phyloP scores from a whole-genome alignment of 305 asterid species.

The Petunia hybrid region DNA sequence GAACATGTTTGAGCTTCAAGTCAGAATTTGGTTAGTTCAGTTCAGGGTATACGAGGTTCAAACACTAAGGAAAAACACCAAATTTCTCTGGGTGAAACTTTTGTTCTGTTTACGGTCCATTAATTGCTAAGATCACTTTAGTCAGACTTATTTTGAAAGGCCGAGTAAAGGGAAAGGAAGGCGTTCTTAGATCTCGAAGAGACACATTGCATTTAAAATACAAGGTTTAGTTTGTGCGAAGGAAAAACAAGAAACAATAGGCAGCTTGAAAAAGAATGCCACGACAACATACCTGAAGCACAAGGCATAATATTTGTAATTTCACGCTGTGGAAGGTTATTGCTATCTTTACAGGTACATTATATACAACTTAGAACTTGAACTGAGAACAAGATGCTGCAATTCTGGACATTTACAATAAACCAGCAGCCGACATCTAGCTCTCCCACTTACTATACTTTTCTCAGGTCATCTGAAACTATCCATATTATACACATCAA shows the following conservation, averaged over 20 bases:
- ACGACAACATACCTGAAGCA: not conserved
- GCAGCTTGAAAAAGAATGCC: not conserved
- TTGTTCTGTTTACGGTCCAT: too few relatives aligned
- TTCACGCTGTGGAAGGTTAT: not conserved
- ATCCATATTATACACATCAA: slow-evolving; percentile 31
- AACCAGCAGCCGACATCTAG: slow-evolving; percentile 19
- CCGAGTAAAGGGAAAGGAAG: too few relatives aligned
- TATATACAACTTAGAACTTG: not conserved
- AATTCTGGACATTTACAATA: not conserved
- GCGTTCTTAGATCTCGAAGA: too few relatives aligned
- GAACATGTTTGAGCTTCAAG: too few relatives aligned
- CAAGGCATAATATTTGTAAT: not conserved
- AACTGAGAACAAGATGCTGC: slow-evolving; percentile 27
- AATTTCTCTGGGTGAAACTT: too few relatives aligned
- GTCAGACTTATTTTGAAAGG: too few relatives aligned
- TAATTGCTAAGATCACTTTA: too few relatives aligned
- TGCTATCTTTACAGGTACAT: not conserved
- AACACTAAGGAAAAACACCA: too few relatives aligned
- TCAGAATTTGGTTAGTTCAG: too few relatives aligned
- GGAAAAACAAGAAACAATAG: not conserved
- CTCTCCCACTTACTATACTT: not conserved
- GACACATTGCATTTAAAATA: too few relatives aligned
- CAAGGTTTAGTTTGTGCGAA: not conserved
- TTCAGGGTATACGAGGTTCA: too few relatives aligned
- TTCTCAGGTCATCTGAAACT: slow-evolving; percentile 29